These are phyloP conservation scores for Penicillium canescens DNA, from an alignment of 495 filamentous ascomycete species.

Conservation along the genomic window DNA sequence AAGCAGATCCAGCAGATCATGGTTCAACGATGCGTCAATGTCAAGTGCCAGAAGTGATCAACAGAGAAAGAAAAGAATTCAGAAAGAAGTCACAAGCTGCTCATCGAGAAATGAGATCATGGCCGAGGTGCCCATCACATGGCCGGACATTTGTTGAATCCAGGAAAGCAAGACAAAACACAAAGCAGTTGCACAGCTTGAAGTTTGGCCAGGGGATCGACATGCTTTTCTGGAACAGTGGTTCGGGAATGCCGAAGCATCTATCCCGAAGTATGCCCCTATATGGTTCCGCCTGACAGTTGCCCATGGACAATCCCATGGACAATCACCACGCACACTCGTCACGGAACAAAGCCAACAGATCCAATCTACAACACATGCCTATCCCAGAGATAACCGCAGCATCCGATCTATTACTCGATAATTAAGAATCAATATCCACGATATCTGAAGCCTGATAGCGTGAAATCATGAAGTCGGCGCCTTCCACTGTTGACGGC, in stretches of 20 bases:
- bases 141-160: not conserved
- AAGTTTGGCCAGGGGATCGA: not conserved
- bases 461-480: not conserved
- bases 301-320: too few relatives aligned
- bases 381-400: not conserved
- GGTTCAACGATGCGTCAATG: not conserved
- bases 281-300: too few relatives aligned
- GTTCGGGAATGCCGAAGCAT: not conserved
- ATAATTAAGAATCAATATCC: not conserved
- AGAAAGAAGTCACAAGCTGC: not conserved
- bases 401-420: not conserved
- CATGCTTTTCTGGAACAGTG: not conserved
- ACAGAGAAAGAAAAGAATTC: not conserved
- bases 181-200: not conserved
- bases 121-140: not conserved
- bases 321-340: too few relatives aligned
- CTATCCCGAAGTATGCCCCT: not conserved
- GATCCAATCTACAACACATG: too few relatives aligned
- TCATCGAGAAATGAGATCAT: not conserved
- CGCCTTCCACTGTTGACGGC: slow-evolving; percentile 4
- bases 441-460: not conserved
- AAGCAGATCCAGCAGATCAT: not conserved
- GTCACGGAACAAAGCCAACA: too few relatives aligned
- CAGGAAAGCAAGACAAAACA: not conserved
- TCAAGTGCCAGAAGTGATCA: not conserved